Base-by-base conservation (phyloP, 192 early-diverging fungal species). In the Coemansia sp. region DNA sequence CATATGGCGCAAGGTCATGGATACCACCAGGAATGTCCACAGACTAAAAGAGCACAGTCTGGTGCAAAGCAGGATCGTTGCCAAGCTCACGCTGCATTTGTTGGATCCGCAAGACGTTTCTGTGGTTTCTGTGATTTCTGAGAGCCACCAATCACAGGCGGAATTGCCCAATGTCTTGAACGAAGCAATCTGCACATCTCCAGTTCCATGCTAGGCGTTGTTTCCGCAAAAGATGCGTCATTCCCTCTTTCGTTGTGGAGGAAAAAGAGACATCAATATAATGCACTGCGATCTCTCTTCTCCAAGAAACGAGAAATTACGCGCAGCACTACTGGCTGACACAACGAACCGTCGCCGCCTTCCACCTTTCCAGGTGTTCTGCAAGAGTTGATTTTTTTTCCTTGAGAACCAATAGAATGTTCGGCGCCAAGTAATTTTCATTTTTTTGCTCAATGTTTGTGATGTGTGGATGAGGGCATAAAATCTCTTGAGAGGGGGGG, bases 1-100 rank as follows among this genome's bases (percentile, higher is more conserved):
- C 24, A 68, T 75, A 1, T 83, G 80, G 80, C 80, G 80, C 63
- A 63, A 44, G 38, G 56, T 74, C 5, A 77, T 83, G 80, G 75
- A 74, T 51, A 41, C 72, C 1, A 71, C 57, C 18, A 44, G 24
- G 38, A 46, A 43, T 23, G 60, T 60, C 0, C 26, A 38, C 5
- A n/a, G 44, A 20, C 61, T 49, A 36, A 33, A 53, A 33, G 60
- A 63, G 30, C 51, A 30, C 23, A 20, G 23, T 14, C 36, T 39
- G 15, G 24, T 48, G 30, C 20, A 46, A 20, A 20, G 49, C 62
- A 72, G 63, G 64, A 64, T 59, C 15, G 78, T 81, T 18, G 73
- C 60, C 26, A 81, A 81, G 51, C 69, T 81, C 9, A 75, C 78
- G 16, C 67, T 81, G 10, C 52, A 69, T 26, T 45, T 81, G 49